phyloP scores from a whole-genome alignment of 208 protist species.

The Trypanosoma melophagium region DNA sequence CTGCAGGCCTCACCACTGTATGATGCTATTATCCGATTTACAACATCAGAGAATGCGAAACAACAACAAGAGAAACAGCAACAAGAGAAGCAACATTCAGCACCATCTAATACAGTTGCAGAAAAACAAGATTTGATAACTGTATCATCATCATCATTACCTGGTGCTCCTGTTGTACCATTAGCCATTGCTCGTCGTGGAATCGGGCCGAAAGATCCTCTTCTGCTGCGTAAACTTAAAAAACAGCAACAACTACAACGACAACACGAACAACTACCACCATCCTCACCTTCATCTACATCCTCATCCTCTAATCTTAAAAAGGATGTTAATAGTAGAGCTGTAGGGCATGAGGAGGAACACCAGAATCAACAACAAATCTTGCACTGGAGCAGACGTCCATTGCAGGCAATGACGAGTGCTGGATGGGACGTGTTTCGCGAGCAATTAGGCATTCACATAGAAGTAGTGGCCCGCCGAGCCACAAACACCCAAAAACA shows the following conservation, averaged over 20 bases:
- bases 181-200: constrained; percentile 53
- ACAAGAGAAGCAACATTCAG: neutral
- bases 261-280: constrained; percentile 18
- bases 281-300: neutral
- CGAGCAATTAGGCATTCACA: constrained; percentile 65
- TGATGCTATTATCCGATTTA: constrained; percentile 14
- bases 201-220: constrained; percentile 56
- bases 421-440: constrained; percentile 75
- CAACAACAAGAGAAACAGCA: constrained; percentile 16
- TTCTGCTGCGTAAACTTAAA: constrained; percentile 48
- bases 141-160: neutral
- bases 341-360: neutral
- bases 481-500: neutral
- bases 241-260: constrained; percentile 17
- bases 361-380: neutral
- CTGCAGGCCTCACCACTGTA: constrained; percentile 26
- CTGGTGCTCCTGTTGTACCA: constrained; percentile 17
- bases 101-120: neutral
- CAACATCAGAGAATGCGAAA: neutral
- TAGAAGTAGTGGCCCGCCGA: constrained; percentile 48
- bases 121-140: neutral
- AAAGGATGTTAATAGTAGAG: constrained; percentile 1
- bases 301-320: neutral
- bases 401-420: constrained; percentile 52
- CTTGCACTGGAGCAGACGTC: constrained; percentile 58